Evolutionary conservation across 2,329 filamentous ascomycete genomes (phyloP), one percentile per base, ranked within the genome.

Genomic region (Pyricularia grisea): DNA sequence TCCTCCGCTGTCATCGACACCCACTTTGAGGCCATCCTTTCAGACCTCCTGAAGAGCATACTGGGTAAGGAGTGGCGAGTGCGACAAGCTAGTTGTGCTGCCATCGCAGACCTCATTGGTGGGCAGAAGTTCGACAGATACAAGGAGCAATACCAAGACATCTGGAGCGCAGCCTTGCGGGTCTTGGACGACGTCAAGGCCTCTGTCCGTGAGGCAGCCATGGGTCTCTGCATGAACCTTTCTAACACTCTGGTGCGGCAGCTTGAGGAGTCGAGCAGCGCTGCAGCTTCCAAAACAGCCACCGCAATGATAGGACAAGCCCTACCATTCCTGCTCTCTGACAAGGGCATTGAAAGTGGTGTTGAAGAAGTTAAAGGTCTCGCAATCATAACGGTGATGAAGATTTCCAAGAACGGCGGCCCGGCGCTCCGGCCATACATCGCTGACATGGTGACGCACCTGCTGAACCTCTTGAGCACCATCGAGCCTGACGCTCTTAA

Each of bases 131-230:
- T 92, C 70, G 81, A 84, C 33, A 88, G 90, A 78, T 98, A 97
- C 74, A 92, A 94, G 73, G 88, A 88, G 70, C 94, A 95, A 75
- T 90, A 98, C 67, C 86, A 90, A 68, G 87, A 93, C 25, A 93
- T 98, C 66, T 97, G 95, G 90, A 87, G 86, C 12, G 88, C 91
- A 31, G 91, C 93, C 0, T 91, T 98, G 78, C 96, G 93, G 75
- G 93, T 99, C 0, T 83, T 98, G 6, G 95, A 99, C 77, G 95
- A 99, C 77, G 96, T 98, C 78, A 99, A 99, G 77, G 91, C 90
- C 9, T 93, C 91, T 0, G 95, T 99, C 4, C 87, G 95, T 67
- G 84, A 86, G 50, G 91, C 93, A 1, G 95, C 95, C 1, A 84
- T 93, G 65, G 89, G 89, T 70, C 84, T 99, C 4, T 97, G 94